phyloP scores from a whole-genome alignment of 2,329 filamentous ascomycete species.

The Aureobasidium vineae region DNA sequence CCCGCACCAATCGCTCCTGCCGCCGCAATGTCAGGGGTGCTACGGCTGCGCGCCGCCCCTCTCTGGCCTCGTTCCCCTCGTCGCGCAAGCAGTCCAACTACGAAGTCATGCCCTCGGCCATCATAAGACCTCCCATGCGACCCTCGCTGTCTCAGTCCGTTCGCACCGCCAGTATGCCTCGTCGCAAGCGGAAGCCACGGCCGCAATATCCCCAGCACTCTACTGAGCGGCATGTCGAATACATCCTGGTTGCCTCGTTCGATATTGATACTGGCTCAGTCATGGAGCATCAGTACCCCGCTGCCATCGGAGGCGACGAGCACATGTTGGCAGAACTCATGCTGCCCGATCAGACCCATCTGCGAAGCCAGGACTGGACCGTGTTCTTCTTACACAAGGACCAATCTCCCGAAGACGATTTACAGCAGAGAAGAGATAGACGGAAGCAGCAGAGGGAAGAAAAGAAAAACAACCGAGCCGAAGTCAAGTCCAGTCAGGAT shows the following conservation, averaged over 20 bases:
- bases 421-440: conserved; percentile 44
- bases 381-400: conserved; percentile 99
- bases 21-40: conserved; percentile 20
- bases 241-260: conserved; percentile 95
- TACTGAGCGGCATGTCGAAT: conserved; percentile 89
- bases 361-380: conserved; percentile 95
- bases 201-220: conserved; percentile 51
- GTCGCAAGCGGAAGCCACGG: conserved; percentile 38
- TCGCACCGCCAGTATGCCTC: conserved; percentile 6
- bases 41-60: conserved; percentile 40
- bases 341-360: conserved; percentile 94
- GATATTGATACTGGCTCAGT: conserved; percentile 94
- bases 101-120: conserved; percentile 25
- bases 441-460: conserved; percentile 43
- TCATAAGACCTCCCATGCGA: background rate
- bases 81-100: conserved; percentile 34
- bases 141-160: background rate
- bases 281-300: conserved; percentile 98
- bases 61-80: conserved; percentile 43
- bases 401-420: conserved; percentile 62
- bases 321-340: conserved; percentile 98
- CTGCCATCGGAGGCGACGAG: conserved; percentile 93
- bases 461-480: conserved; percentile 36
- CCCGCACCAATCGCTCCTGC: conserved; percentile 3
- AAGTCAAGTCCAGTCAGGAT: conserved; percentile 49